Evolutionary conservation across 2,329 filamentous ascomycete genomes (phyloP).

Genomic region (Camillea tinctor): DNA sequence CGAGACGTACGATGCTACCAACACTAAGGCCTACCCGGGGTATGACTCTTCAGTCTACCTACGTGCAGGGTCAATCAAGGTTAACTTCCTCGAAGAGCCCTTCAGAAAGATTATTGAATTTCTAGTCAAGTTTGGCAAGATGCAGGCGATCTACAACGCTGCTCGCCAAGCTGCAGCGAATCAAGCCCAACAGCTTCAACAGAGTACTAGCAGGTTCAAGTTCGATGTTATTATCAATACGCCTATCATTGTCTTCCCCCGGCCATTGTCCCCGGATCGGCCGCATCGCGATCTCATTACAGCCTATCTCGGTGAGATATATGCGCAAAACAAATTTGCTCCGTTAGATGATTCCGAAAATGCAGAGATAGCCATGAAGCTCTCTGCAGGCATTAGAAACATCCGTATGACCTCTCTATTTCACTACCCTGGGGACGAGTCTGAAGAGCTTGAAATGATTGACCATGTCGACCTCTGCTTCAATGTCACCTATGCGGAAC

Average conservation of each 20-base stretch:
- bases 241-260: constrained; percentile 92
- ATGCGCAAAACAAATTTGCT: constrained; percentile 89
- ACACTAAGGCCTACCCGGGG: constrained; percentile 75
- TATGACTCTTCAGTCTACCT: constrained; percentile 92
- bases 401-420: constrained; percentile 88
- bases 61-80: constrained; percentile 88
- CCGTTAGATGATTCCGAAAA: constrained; percentile 75
- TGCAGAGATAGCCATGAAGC: constrained; percentile 78
- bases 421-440: constrained; percentile 68
- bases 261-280: constrained; percentile 67
- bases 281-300: constrained; percentile 80
- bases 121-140: constrained; percentile 97
- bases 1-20: constrained; percentile 82
- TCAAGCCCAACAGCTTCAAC: constrained; percentile 89
- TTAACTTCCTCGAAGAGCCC: constrained; percentile 96
- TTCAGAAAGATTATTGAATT: constrained; percentile 99
- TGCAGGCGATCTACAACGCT: constrained; percentile 98
- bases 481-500: constrained; percentile 87
- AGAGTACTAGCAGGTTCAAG: constrained; percentile 85
- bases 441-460: constrained; percentile 92
- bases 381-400: constrained; percentile 88
- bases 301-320: constrained; percentile 94
- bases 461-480: constrained; percentile 95
- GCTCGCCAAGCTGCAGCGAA: constrained; percentile 91
- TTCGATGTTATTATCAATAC: constrained; percentile 94